Percentiles rank a stretch among this genome's conserved stretches.
Evolutionary conservation across 176 grass and related monocot genomes (phyloP).

Genomic region (Themeda triandra): DNA sequence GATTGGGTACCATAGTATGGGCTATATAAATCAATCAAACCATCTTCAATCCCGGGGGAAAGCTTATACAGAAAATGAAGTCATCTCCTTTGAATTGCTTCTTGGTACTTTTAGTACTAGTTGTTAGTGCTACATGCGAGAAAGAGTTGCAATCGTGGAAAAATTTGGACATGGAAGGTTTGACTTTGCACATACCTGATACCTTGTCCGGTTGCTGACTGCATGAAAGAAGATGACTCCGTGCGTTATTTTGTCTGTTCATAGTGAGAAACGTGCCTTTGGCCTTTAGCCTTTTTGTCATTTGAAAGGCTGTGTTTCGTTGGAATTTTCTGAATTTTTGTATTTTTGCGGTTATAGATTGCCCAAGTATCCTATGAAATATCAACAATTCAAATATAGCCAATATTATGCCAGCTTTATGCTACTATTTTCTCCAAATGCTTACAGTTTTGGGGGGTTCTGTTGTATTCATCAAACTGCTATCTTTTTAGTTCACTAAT

Average conservation of each 20-base stretch:
- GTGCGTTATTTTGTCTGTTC: background rate
- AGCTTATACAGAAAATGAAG: background rate
- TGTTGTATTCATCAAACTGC: background rate
- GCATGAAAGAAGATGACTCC: background rate
- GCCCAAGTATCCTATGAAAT: background rate
- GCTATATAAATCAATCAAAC: background rate
- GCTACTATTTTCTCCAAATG: background rate
- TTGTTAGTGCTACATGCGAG: background rate
- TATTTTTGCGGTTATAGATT: background rate
- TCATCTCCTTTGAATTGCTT: background rate
- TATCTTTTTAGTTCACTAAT: background rate
- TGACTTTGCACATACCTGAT: background rate
- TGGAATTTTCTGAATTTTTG: background rate
- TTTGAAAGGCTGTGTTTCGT: background rate
- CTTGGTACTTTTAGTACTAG: background rate
- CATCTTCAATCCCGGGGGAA: background rate
- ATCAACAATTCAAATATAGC: background rate
- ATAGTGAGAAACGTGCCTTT: background rate
- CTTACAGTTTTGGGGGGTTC: background rate
- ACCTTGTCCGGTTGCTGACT: background rate
- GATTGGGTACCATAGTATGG: background rate
- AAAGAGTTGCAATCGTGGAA: background rate
- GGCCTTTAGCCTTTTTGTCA: background rate
- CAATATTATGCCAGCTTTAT: background rate
- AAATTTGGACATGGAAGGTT: background rate